A percentile compares a stretch with the other conserved stretches of the same genome.
These are phyloP conservation scores for Clavispora vitiphila DNA, from an alignment of 805 yeast genomes.

Conservation along the genomic window DNA sequence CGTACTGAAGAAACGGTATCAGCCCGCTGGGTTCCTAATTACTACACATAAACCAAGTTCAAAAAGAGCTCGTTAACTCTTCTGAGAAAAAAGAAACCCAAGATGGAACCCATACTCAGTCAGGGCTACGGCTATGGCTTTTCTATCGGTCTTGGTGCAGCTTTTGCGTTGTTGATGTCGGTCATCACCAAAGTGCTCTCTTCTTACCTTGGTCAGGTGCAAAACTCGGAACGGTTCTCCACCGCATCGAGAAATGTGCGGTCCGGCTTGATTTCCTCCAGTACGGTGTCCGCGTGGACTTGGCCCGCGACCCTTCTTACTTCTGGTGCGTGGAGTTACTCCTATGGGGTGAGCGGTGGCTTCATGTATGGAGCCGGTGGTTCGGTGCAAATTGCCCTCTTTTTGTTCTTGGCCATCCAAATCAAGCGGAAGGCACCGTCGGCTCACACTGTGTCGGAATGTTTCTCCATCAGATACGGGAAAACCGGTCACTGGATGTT, in stretches of 20 bases:
- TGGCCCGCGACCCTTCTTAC: constrained; percentile 9
- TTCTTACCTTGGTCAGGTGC: constrained; percentile 4
- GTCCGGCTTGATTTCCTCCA: constrained; percentile 6
- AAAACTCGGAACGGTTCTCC: constrained; percentile 8
- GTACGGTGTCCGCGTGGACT: constrained; percentile 8
- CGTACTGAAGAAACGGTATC: too few relatives aligned
- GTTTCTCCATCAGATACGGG: constrained; percentile 11
- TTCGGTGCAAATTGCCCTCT: constrained; percentile 14
- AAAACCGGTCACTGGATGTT: constrained; percentile 12
- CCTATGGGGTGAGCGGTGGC: constrained; percentile 6
- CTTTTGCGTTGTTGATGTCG: constrained; percentile 6
- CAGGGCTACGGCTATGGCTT: constrained; percentile 7
- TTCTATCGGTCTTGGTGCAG: constrained; percentile 7
- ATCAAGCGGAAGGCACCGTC: constrained; percentile 16
- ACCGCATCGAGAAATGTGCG: constrained; percentile 7
- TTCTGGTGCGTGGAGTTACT: constrained; percentile 8
- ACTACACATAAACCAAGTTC: too few relatives aligned
- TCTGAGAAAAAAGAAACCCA: neutral
- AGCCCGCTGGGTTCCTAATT: too few relatives aligned
- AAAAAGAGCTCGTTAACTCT: too few relatives aligned
- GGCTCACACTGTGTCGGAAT: constrained; percentile 18
- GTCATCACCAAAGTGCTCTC: constrained; percentile 5
- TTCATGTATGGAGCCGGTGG: constrained; percentile 9
- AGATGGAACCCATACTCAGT: constrained; percentile 4
- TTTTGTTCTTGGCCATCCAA: constrained; percentile 17